Evolutionary conservation across 2,329 filamentous ascomycete genomes (phyloP).

Genomic region (Fusarium sacchari): DNA sequence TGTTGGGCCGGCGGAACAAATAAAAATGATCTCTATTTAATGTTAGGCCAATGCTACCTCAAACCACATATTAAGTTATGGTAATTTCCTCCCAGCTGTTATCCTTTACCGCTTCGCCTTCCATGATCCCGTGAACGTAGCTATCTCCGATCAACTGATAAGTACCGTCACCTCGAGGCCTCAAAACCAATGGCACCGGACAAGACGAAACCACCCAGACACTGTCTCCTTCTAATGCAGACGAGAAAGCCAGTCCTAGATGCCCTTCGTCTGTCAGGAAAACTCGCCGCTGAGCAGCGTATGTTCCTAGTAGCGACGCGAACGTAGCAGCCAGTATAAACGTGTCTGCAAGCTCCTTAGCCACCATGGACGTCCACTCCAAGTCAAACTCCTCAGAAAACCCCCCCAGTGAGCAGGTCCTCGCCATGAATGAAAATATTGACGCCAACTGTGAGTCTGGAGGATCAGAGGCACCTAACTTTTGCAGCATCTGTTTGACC

Average conservation of each 20-base stretch:
- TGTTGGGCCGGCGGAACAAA: background rate
- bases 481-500: background rate
- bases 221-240: background rate
- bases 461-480: background rate
- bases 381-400: background rate
- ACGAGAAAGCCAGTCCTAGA: background rate
- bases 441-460: background rate
- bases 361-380: background rate
- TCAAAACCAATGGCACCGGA: background rate
- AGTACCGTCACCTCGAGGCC: background rate
- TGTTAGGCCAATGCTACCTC: background rate
- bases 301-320: background rate
- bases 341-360: background rate
- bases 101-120: background rate
- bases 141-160: background rate
- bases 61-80: rapidly evolving
- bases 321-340: background rate
- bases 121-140: background rate
- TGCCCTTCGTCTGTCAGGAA: background rate
- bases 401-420: rapidly evolving
- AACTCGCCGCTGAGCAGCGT: background rate
- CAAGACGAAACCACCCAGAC: background rate
- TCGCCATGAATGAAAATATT: background rate
- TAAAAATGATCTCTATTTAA: rapidly evolving
- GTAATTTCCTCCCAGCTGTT: background rate